phyloP scores from a whole-genome alignment of 2,329 filamentous ascomycete genomes.

The Amylocarpus encephaloides region DNA sequence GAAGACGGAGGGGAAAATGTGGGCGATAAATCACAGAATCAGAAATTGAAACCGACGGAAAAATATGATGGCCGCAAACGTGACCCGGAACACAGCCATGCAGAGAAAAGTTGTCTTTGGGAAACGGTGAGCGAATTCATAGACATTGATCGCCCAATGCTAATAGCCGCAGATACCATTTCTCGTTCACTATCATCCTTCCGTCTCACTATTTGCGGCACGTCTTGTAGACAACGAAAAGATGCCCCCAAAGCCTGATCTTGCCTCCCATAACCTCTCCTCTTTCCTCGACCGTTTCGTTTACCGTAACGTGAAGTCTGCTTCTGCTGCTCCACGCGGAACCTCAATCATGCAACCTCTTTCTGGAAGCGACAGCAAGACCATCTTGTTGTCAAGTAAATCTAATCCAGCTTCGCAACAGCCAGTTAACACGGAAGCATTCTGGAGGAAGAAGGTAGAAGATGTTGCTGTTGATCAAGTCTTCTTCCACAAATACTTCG shows the following conservation, averaged over 20 bases:
- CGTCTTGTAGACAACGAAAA: slow-evolving; percentile 63
- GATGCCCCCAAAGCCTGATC: slow-evolving; percentile 80
- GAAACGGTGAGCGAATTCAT: slow-evolving; percentile 58
- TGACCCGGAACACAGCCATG: slow-evolving; percentile 85
- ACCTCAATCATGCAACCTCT: slow-evolving; percentile 96
- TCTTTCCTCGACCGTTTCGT: slow-evolving; percentile 97
- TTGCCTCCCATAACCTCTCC: slow-evolving; percentile 83
- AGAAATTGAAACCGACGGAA: slow-evolving; percentile 18
- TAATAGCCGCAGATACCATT: slow-evolving; percentile 49
- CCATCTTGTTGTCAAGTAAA: slow-evolving; percentile 49
- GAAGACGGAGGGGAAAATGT: slow-evolving; percentile 43
- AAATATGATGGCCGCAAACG: slow-evolving; percentile 84
- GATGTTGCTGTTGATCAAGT: slow-evolving; percentile 87
- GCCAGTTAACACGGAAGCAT: slow-evolving; percentile 77
- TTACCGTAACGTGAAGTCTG: slow-evolving; percentile 86
- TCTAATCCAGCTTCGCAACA: slow-evolving; percentile 44
- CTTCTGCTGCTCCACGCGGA: slow-evolving; percentile 58
- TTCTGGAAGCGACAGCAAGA: slow-evolving; percentile 52
- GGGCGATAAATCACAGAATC: slow-evolving; percentile 1
- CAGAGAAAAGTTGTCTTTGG: slow-evolving; percentile 91
- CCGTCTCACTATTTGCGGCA: slow-evolving; percentile 76
- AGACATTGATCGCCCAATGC: neutral
- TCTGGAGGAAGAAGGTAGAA: slow-evolving; percentile 86
- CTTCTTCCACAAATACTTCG: slow-evolving; percentile 98
- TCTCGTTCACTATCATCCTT: slow-evolving; percentile 82